Base-by-base conservation (phyloP, 371 early-diverging fungal species). In the Parasitella parasitica region DNA sequence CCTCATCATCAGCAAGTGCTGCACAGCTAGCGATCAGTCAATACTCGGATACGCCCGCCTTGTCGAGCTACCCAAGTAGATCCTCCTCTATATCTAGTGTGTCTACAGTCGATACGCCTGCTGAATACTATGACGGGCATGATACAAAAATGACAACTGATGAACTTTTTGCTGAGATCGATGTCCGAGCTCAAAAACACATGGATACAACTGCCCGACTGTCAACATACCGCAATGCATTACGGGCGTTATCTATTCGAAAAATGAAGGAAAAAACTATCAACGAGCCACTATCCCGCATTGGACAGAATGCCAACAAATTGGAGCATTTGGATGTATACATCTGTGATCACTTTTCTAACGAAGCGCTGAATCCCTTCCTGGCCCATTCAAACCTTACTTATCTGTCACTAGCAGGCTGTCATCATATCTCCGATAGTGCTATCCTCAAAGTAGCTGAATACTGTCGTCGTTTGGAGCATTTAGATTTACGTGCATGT, bases 401-500 rank as follows among this genome's bases (percentile, higher is more conserved):
- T 1, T 73, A 77, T 43, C 24, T 86, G 4, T 73, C 84, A 27
- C 64, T 86, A 20, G 84, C 86, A 15, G 86, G 86, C 0, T 86
- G 86, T 38, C 73, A 78, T 54, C 71, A 74, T 37, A 72, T 86
- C 28, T 76, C 83, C 12, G 86, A 86, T 37, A 59, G 61, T 9
- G 74, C 77, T 0, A 70, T 86, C 24, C 34, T 74, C 0, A 59
- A 75, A 16, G 66, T 83, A 3, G 84, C 86, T 8, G 52, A 71
- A 8, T 64, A 63, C 13, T 82, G 86, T 58, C 73, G 70, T 8
- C 53, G 62, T 11, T 64, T 83, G 53, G 70, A 73, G 48, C 82
- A 82, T 55, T 62, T 86, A 63, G 86, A 86, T 61, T 61, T 86
- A 32, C 63, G 86, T 6, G 84, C 86, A 0, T 86, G 86, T 63